These are phyloP conservation scores for Schizophyllum amplum DNA, from an alignment of 1,284 basidiomycete genomes.

Conservation along the genomic window DNA sequence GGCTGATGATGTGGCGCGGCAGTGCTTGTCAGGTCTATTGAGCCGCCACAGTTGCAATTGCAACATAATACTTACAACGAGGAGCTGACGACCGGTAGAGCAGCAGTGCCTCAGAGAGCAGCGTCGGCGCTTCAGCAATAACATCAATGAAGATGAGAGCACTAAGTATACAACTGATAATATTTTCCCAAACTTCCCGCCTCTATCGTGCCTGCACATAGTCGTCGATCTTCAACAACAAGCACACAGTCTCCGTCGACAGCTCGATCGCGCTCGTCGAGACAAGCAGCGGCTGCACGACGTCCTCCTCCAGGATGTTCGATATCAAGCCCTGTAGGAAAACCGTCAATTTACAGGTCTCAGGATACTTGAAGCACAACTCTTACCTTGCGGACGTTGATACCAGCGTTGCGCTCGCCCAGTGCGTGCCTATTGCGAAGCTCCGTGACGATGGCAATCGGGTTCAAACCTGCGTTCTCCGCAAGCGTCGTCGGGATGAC, in stretches of 20 bases:
- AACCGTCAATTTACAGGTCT: constrained; percentile 8
- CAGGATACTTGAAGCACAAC: neutral
- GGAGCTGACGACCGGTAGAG: too few species aligned
- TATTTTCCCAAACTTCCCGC: neutral
- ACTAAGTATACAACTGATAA: neutral
- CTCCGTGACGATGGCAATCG: constrained; percentile 97
- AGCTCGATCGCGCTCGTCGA: constrained; percentile 94
- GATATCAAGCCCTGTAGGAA: constrained; percentile 78
- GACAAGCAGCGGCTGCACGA: constrained; percentile 93
- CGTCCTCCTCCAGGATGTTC: constrained; percentile 95
- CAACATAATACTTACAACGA: too few species aligned
- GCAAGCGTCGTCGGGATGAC: constrained; percentile 97
- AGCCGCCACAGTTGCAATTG: too few species aligned
- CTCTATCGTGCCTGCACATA: constrained; percentile 72
- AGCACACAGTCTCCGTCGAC: constrained; percentile 94
- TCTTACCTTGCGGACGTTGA: constrained; percentile 91
- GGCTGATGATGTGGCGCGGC: neutral
- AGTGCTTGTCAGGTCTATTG: too few species aligned
- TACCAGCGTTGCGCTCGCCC: constrained; percentile 92
- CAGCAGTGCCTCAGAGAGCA: too few species aligned
- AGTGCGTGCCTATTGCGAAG: constrained; percentile 93
- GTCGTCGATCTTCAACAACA: constrained; percentile 96
- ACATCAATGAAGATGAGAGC: too few species aligned
- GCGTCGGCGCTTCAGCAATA: too few species aligned
- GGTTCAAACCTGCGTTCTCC: constrained; percentile 97